Base-by-base conservation (phyloP, 75 land plant genomes). In the Ceratopteris richardii region DNA sequence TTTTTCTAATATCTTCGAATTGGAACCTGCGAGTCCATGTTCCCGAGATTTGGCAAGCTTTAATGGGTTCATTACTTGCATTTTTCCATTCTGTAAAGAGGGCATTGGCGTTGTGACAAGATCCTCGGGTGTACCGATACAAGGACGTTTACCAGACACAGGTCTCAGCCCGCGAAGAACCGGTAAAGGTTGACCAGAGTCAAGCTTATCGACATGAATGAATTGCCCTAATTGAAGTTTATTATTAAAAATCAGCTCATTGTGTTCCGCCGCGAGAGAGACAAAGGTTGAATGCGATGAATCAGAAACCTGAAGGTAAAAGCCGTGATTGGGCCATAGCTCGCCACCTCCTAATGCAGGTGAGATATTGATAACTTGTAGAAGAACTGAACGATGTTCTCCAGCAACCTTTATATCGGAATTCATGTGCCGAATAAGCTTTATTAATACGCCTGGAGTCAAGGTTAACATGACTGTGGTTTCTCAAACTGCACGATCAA, bases 211-310 rank as follows among this genome's bases (percentile, higher is more conserved):
- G 21, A 89, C 77, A 53, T 89, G 78, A 51, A 80, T 72, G 70
- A 88, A 77, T 64, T 88, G 96, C 33, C 98, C 96, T 7, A 89
- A 81, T 60, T 85, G 98, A 43, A 89, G 79, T 54, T 84, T 87
- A 64, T 80, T 75, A 63, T 75, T 54, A 72, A 92, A 71, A 31
- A 89, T 78, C 42, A 82, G 77, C 23, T 88, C 85, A 30, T 67
- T 75, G 73, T 89, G 87, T 40, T 63, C 69, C 58, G 76, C 79
- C 22, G 95, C 72, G 54, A 93, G 83, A 44, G 90, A 78, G 59
- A 85, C 83, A 60, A 82, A 88, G 40, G 96, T 85, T 61, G 96
- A 84, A 72, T 88, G 77, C 43, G 76, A 51, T 40, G 98, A 93
- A 46, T 88, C 90, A 43, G 98, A 93, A 44, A 89, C 90, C 72